Base-by-base conservation (phyloP, 2,329 filamentous ascomycete species). In the Alternaria angustiovoidea region DNA sequence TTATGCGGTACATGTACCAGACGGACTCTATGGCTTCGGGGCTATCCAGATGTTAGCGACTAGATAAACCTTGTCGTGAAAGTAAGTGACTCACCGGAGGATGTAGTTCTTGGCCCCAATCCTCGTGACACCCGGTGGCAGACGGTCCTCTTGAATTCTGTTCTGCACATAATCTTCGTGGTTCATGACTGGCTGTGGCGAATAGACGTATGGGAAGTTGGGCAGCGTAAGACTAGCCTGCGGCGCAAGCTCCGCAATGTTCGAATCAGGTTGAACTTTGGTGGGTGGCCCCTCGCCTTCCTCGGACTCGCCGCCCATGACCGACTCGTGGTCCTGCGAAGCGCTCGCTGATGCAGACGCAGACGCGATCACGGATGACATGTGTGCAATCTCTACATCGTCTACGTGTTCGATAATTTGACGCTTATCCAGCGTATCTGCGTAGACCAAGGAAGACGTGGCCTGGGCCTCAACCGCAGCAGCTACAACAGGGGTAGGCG, bases 1-100 rank as follows among this genome's bases (percentile, higher is more conserved):
- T 93, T 59, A 92, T 82, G 58, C 91, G 86, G 75, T 90, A 92
- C 82, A 94, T 87, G 72, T 92, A 86, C 76, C 92, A 94, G 5
- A 95, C 86, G 14, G 88, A 91, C 80, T 94, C 91, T 54, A 94
- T 92, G 2, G 91, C 91, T 78, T 94, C 91, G 20, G 91, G 91
- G 7, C 79, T 77, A 52, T 8, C 7, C 4, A 12, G 51, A 66
- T 58, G 53, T 54, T 43, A 46, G 36, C 8, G 6, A 26, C 16
- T 47, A 28, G 18, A 26, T 20, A 1, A 20, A 34, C 22, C 3
- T 36, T 8, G 7, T 5, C 3, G 7, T n/a, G 32, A 22, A 6
- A 22, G 11, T 26, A 38, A 26, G 51, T 34, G 18, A 8, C 72
- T 64, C 75, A 80, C 58, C 89, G 85, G 44, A 92, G 81, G 30